Evolutionary conservation across 139 green algal species (phyloP).

Genomic region (Penium margaritaceum): DNA sequence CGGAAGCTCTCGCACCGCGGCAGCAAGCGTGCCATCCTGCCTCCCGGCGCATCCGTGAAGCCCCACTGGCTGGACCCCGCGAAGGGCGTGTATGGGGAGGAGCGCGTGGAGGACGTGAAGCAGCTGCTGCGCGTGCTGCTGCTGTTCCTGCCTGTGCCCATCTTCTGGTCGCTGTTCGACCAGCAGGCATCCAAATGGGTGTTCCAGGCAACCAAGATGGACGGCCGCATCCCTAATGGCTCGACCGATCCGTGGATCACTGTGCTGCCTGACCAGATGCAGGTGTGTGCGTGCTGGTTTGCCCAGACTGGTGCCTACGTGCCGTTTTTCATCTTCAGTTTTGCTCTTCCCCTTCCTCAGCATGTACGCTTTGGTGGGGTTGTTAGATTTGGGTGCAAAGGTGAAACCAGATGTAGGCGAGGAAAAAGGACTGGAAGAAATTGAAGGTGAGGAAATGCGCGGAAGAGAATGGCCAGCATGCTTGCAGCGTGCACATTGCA

Average conservation of each 20-base stretch:
- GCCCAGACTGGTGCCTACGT: too few species aligned
- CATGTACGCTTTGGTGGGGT: too few species aligned
- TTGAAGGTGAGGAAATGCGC: too few species aligned
- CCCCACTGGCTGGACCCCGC: slow-evolving; percentile 40
- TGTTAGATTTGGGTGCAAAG: too few species aligned
- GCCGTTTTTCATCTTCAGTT: too few species aligned
- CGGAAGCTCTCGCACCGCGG: background rate
- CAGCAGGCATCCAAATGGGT: slow-evolving; percentile 47
- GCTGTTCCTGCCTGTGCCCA: slow-evolving; percentile 44
- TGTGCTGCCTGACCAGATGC: slow-evolving; percentile 47
- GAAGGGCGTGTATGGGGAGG: slow-evolving; percentile 29
- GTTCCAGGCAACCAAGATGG: slow-evolving; percentile 41
- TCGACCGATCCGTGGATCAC: background rate
- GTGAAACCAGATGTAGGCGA: too few species aligned
- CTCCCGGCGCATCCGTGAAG: background rate
- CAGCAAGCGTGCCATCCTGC: slow-evolving; percentile 2
- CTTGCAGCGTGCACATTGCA: too few species aligned
- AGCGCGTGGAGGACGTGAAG: slow-evolving; percentile 48
- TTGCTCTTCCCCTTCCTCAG: too few species aligned
- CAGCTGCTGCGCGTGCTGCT: slow-evolving; percentile 39
- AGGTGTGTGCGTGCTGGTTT: slow-evolving; percentile 23
- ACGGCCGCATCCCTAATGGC: slow-evolving; percentile 38
- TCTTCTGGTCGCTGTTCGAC: slow-evolving; percentile 52
- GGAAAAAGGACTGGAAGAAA: too few species aligned
- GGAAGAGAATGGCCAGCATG: too few species aligned